phyloP scores from a whole-genome alignment of 169 alveolate genomes.

The Plasmodium vivax region DNA sequence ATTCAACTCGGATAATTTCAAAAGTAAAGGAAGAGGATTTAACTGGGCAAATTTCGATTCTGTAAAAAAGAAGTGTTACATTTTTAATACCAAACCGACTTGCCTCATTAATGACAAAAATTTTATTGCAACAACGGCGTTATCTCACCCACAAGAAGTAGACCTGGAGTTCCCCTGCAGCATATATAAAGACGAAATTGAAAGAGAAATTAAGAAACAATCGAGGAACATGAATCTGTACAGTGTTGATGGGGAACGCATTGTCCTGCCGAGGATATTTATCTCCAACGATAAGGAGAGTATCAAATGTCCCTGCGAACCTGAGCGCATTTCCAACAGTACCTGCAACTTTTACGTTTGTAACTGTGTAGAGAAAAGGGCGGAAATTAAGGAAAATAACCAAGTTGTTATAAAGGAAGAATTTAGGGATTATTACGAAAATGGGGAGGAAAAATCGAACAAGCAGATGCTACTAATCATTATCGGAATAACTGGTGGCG shows the following conservation, averaged over 20 bases:
- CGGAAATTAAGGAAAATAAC: conserved; percentile 27
- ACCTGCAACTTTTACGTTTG: conserved; percentile 46
- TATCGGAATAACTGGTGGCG: conserved; percentile 5
- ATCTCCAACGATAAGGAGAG: conserved; percentile 36
- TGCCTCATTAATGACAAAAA: conserved; percentile 80
- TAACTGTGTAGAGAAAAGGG: conserved; percentile 51
- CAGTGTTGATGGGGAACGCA: neutral
- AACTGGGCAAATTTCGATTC: conserved; percentile 83
- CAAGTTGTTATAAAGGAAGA: conserved; percentile 38
- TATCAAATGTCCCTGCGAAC: conserved; percentile 65
- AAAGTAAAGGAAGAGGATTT: conserved; percentile 81
- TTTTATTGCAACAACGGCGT: conserved; percentile 80
- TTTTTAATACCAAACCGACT: conserved; percentile 78
- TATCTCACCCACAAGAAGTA: conserved; percentile 79
- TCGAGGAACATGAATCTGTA: neutral
- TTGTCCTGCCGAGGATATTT: conserved; percentile 76
- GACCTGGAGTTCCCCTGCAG: conserved; percentile 80
- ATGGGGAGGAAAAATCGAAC: neutral
- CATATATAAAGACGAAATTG: conserved; percentile 64
- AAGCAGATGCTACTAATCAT: neutral
- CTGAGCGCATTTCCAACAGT: conserved; percentile 8
- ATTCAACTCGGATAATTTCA: conserved; percentile 18
- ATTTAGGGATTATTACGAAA: neutral
- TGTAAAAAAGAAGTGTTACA: conserved; percentile 62
- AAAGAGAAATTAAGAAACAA: conserved; percentile 5